Percentiles rank a stretch among this genome's conserved stretches.
Conservation (phyloP, 2,329 filamentous ascomycete species). For the Tolypocladium album region DNA sequence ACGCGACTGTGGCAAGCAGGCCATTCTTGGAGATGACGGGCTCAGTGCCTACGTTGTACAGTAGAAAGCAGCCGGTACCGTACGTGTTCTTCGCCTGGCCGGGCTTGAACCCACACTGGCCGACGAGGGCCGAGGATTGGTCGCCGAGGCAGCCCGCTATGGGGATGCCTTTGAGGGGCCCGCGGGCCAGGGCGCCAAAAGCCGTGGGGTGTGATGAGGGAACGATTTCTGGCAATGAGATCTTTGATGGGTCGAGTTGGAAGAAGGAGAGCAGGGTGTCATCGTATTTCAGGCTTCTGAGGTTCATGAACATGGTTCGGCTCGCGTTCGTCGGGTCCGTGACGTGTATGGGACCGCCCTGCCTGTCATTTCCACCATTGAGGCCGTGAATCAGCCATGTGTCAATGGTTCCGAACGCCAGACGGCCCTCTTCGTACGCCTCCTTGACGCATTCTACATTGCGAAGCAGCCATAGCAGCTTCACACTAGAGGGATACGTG, state of each 20-base stretch:
- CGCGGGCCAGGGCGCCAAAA: conserved; percentile 58
- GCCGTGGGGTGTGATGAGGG: conserved; percentile 64
- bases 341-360: conserved; percentile 53
- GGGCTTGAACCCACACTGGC: conserved; percentile 72
- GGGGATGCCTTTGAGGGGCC: conserved; percentile 55
- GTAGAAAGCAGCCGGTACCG: conserved; percentile 78
- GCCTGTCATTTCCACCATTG: conserved; percentile 57
- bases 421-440: conserved; percentile 64
- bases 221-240: conserved; percentile 72
- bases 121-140: conserved; percentile 77
- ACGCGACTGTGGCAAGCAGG: conserved; percentile 77
- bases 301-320: conserved; percentile 90
- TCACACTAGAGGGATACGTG: conserved; percentile 80
- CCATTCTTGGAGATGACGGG: conserved; percentile 80
- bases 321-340: conserved; percentile 84
- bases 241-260: conserved; percentile 54
- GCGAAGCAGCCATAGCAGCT: conserved; percentile 72
- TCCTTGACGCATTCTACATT: conserved; percentile 58
- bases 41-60: conserved; percentile 79
- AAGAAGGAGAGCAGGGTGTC: conserved; percentile 70
- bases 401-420: conserved; percentile 82
- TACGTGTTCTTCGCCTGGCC: conserved; percentile 88
- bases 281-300: conserved; percentile 71
- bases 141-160: conserved; percentile 84
- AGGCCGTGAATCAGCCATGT: conserved; percentile 80